Evolutionary conservation across 352 stramenopile genomes (phyloP).

Genomic region (Plasmopara viticola): DNA sequence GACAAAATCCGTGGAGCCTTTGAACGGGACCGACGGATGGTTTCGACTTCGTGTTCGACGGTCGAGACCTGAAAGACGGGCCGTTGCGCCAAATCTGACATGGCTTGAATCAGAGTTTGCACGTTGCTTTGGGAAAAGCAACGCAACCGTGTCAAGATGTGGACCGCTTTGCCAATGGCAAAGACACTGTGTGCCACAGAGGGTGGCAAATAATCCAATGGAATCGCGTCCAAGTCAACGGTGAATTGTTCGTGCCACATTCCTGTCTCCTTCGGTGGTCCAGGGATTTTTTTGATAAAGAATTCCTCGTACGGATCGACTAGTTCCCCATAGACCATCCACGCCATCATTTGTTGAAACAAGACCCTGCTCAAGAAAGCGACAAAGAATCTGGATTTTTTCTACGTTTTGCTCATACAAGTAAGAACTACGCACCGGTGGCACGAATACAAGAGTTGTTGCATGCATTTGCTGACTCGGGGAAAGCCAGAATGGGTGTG

Average conservation of each 20-base stretch:
- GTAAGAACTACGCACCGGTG: slow-evolving; percentile 33
- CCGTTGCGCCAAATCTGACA: slow-evolving; percentile 28
- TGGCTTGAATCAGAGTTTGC: slow-evolving; percentile 34
- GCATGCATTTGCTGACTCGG: slow-evolving; percentile 44
- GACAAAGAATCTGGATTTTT: neutral
- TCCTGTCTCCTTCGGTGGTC: neutral
- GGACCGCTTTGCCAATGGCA: slow-evolving; percentile 57
- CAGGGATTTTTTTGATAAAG: slow-evolving; percentile 44
- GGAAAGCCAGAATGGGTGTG: slow-evolving; percentile 50
- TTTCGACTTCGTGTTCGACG: slow-evolving; percentile 54
- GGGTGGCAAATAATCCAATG: slow-evolving; percentile 53
- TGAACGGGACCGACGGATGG: slow-evolving; percentile 41
- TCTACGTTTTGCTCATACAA: too few species aligned
- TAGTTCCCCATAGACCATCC: slow-evolving; percentile 69
- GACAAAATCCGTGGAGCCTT: too few species aligned
- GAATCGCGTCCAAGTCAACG: slow-evolving; percentile 50
- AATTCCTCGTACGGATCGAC: slow-evolving; percentile 70
- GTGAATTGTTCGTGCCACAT: slow-evolving; percentile 48
- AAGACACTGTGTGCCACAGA: slow-evolving; percentile 59
- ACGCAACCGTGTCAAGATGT: slow-evolving; percentile 43
- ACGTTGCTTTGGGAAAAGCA: slow-evolving; percentile 44
- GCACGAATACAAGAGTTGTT: slow-evolving; percentile 42
- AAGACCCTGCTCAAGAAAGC: slow-evolving; percentile 34
- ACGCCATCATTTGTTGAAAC: slow-evolving; percentile 78
- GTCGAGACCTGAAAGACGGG: slow-evolving; percentile 42